These are phyloP conservation scores for Immersiella caudata DNA, from an alignment of 495 filamentous ascomycete species.

Conservation along the genomic window DNA sequence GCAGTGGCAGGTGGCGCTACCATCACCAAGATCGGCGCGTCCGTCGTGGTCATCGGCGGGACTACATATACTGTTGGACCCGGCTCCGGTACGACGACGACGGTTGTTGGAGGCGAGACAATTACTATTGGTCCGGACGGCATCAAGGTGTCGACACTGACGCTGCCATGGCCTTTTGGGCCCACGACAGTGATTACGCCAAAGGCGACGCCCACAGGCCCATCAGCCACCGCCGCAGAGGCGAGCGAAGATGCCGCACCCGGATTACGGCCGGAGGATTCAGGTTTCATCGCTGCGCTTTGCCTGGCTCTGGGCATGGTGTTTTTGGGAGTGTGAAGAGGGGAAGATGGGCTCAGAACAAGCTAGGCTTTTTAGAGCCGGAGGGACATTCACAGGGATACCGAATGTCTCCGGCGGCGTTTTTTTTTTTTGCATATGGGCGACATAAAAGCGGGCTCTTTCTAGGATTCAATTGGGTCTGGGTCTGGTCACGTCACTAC, in stretches of 20 bases:
- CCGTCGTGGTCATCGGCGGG: conserved; percentile 52
- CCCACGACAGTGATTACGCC: conserved; percentile 30
- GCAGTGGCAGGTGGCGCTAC: conserved; percentile 52
- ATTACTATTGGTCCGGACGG: conserved; percentile 51
- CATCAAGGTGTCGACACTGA: conserved; percentile 49
- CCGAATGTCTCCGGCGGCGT: background rate
- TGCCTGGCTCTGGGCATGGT: conserved; percentile 32
- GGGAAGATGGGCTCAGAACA: no score
- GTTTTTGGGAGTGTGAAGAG: conserved; percentile 22
- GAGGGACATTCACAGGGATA: no score
- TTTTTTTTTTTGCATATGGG: no score
- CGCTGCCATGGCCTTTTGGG: conserved; percentile 46
- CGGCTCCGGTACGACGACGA: conserved; percentile 38
- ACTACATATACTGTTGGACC: conserved; percentile 49
- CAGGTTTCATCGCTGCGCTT: conserved; percentile 7
- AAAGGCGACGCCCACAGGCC: conserved; percentile 26
- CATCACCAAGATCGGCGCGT: conserved; percentile 51
- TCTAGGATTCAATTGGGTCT: background rate
- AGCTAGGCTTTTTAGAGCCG: no score
- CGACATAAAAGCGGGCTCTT: background rate
- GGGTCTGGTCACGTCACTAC: background rate
- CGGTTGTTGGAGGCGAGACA: conserved; percentile 45
- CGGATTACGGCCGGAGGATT: conserved; percentile 14
- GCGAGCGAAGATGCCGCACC: conserved; percentile 13
- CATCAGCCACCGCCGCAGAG: conserved; percentile 2